Evolutionary conservation across 306 rosid species (phyloP).

Genomic region (Vigna mungo): DNA sequence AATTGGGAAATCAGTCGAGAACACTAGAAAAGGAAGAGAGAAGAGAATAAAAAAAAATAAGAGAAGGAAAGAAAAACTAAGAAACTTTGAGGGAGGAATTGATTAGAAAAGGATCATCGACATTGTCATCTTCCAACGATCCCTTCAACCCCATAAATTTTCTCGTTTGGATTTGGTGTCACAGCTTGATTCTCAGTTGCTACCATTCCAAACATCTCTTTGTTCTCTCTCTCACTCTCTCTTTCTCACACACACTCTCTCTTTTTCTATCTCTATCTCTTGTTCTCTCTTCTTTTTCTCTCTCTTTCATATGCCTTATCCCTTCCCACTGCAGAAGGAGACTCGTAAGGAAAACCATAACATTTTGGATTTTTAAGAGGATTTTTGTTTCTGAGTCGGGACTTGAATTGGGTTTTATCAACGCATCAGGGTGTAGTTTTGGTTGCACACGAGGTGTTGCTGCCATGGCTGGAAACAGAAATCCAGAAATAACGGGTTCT

Average conservation of each 20-base stretch:
- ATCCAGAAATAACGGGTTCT: constrained; percentile 48
- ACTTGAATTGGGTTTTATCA: constrained; percentile 41
- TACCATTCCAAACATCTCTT: constrained; percentile 43
- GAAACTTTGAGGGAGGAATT: background rate
- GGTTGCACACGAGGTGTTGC: constrained; percentile 35
- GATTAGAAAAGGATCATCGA: constrained; percentile 37
- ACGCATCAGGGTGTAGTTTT: constrained; percentile 33
- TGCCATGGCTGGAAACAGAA: constrained; percentile 49
- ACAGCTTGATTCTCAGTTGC: constrained; percentile 51
- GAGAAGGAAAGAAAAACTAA: too few species aligned
- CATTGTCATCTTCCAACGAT: constrained; percentile 61
- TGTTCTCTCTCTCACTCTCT: constrained; percentile 2
- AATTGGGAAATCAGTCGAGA: too few species aligned
- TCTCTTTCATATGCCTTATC: constrained; percentile 34
- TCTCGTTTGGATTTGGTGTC: constrained; percentile 50
- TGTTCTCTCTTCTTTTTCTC: background rate
- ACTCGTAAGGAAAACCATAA: constrained; percentile 36
- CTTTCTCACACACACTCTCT: too few species aligned
- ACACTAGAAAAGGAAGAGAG: too few species aligned
- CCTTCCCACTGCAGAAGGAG: constrained; percentile 32
- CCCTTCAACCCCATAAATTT: constrained; percentile 45
- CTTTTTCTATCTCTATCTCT: background rate
- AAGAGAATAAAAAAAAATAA: too few species aligned
- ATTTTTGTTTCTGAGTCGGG: constrained; percentile 30
- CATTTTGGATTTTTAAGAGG: constrained; percentile 34